phyloP scores from a whole-genome alignment of 1,284 basidiomycete genomes.

The Fistulina hepatica region DNA sequence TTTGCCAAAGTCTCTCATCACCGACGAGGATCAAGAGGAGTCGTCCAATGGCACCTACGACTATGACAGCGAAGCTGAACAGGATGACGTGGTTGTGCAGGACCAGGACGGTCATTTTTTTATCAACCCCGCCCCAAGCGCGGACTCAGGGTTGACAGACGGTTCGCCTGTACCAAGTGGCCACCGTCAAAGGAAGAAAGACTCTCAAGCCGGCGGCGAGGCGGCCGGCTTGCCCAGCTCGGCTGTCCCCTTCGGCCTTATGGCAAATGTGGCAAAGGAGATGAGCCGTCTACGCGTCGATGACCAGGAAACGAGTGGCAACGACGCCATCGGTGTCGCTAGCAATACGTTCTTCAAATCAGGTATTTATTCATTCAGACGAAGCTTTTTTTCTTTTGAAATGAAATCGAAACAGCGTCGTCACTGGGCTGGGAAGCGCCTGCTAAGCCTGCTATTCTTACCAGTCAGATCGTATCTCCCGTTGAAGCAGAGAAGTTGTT shows the following conservation, averaged over 20 bases:
- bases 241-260: slow-evolving; percentile 58
- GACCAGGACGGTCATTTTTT: slow-evolving; percentile 20
- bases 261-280: slow-evolving; percentile 50
- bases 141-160: too few species aligned
- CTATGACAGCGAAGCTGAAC: slow-evolving; percentile 17
- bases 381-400: slow-evolving; percentile 5
- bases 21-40: slow-evolving; percentile 33
- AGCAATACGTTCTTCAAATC: slow-evolving; percentile 53
- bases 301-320: slow-evolving; percentile 35
- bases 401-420: too few species aligned
- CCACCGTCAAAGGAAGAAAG: slow-evolving; percentile 16
- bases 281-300: slow-evolving; percentile 30
- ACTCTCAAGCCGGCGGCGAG: slow-evolving; percentile 27
- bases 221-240: slow-evolving; percentile 46
- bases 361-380: slow-evolving; percentile 17
- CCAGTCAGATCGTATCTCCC: slow-evolving; percentile 55
- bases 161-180: slow-evolving; percentile 14
- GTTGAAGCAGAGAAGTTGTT: slow-evolving; percentile 71
- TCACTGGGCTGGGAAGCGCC: slow-evolving; percentile 27
- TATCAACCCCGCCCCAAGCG: too few species aligned
- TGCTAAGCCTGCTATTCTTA: slow-evolving; percentile 58
- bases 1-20: slow-evolving; percentile 39
- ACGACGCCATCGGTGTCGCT: slow-evolving; percentile 47
- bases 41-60: slow-evolving; percentile 27
- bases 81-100: slow-evolving; percentile 6